Evolutionary conservation across 139 green algal species (phyloP), one percentile per base, ranked within the genome.

Genomic region (Auxenochlorella protothecoides): DNA sequence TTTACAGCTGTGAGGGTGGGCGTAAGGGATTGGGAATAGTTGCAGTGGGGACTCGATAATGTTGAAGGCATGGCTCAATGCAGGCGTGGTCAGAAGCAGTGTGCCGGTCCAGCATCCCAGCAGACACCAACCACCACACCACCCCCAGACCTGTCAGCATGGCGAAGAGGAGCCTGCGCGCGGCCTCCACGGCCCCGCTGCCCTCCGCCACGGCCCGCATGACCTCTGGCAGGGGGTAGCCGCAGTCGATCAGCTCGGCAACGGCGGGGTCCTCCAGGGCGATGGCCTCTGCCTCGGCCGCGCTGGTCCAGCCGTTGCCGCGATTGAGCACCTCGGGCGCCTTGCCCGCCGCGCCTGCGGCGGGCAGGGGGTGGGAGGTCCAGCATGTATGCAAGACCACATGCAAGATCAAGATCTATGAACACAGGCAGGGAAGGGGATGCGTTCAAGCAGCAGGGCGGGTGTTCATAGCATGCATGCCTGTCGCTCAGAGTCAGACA

Each of bases 311-410:
- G 10, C 56, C 53, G 59, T 60, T 67, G 44, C 9, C 62, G 2
- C 56, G 69, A 14, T 69, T 63, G 3, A 84, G 66, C 52, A 87
- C 67, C 14, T 65, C 68, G 3, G 84, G 68, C 2, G 82, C 80
- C 71, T 78, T 82, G 53, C 80, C 80, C 7, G 74, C 72, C 2
- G 82, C 82, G 55, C 80, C 80, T 84, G 75, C 55, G 67, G 2
- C 3, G 4, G 9, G 0, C 16, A 44, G 3, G 56, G 44, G 4
- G 10, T 2, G 9, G 65, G 5, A 12, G 55, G 56, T 11, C 27
- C 14, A n/a, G 65, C 27, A 44, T 44, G 27, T 44, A 44, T 2
- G 27, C 27, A 44, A 44, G 27, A 44, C 27, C 27, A 44, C 27
- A 44, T 44, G 27, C 27, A 44, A 44, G 27, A 44, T 44, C 27